Evolutionary conservation across 345 rosid species (phyloP).

Genomic region (Salix brachista): DNA sequence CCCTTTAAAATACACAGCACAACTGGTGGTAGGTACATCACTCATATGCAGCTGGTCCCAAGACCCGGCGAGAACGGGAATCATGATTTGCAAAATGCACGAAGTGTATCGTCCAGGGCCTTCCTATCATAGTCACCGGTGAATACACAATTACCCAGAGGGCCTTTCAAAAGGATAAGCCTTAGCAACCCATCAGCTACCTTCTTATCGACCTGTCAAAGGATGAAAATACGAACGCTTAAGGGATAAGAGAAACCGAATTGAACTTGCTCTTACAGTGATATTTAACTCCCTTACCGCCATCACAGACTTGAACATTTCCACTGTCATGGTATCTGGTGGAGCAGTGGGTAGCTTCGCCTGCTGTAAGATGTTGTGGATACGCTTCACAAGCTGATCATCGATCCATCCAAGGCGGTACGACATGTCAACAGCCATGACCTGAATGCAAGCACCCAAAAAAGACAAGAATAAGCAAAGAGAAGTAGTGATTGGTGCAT

Average conservation of each 20-base stretch:
- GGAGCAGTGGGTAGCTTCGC: slow-evolving; percentile 76
- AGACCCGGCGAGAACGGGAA: not conserved
- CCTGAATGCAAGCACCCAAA: slow-evolving; percentile 37
- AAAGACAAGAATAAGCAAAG: slow-evolving; percentile 8
- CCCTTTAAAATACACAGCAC: not conserved
- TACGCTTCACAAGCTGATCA: slow-evolving; percentile 66
- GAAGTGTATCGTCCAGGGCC: slow-evolving; percentile 80
- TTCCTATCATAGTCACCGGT: slow-evolving; percentile 84
- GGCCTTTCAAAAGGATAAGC: slow-evolving; percentile 91
- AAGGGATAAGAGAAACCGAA: not conserved
- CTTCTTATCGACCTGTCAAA: slow-evolving; percentile 89
- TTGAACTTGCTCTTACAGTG: not conserved
- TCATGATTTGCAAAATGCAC: slow-evolving; percentile 60
- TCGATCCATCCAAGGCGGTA: slow-evolving; percentile 98
- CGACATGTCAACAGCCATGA: slow-evolving; percentile 99
- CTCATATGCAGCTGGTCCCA: not conserved
- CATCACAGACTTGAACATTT: slow-evolving; percentile 93
- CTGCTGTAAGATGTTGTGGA: slow-evolving; percentile 50
- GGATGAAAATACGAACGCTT: not conserved
- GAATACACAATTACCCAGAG: slow-evolving; percentile 88
- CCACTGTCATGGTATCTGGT: slow-evolving; percentile 80
- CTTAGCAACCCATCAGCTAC: slow-evolving; percentile 93
- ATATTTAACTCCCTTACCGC: slow-evolving; percentile 52
- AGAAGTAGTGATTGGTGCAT: not conserved
- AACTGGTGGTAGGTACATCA: not conserved